phyloP scores from a whole-genome alignment of 768 basidiomycete species.

The Suillus sp. region DNA sequence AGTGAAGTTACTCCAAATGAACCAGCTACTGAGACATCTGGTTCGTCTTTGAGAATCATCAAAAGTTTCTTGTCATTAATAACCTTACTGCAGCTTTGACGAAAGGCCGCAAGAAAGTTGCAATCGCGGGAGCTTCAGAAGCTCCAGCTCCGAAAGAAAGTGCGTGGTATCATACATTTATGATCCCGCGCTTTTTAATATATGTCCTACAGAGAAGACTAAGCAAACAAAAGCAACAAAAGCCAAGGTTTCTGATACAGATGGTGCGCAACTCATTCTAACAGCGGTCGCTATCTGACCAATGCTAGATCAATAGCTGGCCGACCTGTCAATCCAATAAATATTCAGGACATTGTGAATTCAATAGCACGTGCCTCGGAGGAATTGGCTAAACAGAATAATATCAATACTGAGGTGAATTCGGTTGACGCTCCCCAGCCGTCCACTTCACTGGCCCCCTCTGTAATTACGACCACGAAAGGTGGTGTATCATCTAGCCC shows the following conservation, averaged over 20 bases:
- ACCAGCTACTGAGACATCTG: neutral
- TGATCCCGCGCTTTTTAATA: neutral
- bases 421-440: neutral
- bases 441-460: neutral
- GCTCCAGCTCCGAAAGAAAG: constrained; percentile 1
- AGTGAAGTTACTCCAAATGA: neutral
- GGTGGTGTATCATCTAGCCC: constrained; percentile 13
- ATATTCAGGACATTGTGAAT: constrained; percentile 3
- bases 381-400: neutral
- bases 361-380: neutral
- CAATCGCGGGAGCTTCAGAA: neutral
- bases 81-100: neutral
- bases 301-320: constrained; percentile 9
- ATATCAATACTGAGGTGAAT: constrained; percentile 1
- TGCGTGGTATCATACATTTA: neutral
- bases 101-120: neutral
- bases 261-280: neutral
- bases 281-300: neutral
- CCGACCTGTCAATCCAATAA: neutral
- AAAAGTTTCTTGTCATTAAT: neutral
- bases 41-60: neutral
- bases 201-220: neutral
- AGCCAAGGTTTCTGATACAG: neutral
- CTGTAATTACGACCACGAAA: constrained; percentile 9
- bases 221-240: neutral